These are phyloP conservation scores for Coprinellus aureogranulatus DNA, from an alignment of 768 basidiomycete genomes.

Conservation along the genomic window DNA sequence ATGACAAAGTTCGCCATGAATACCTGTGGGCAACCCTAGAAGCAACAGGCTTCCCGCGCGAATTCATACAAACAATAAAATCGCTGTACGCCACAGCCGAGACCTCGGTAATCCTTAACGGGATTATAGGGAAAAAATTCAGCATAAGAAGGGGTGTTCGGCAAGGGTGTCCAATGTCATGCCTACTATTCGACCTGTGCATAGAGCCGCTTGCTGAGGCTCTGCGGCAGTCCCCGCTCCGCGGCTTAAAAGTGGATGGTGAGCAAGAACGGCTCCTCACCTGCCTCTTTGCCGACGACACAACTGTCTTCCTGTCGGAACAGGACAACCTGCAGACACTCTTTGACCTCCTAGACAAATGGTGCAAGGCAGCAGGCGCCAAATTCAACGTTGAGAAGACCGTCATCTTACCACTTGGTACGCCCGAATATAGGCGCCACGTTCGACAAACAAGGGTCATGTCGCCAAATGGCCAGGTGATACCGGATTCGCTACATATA, in stretches of 20 bases:
- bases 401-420: constrained; percentile 37
- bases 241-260: constrained; percentile 18
- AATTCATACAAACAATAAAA: constrained; percentile 26
- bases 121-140: constrained; percentile 21
- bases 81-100: constrained; percentile 27
- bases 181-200: constrained; percentile 39
- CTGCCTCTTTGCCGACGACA: constrained; percentile 41
- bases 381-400: constrained; percentile 44
- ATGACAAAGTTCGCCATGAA: constrained; percentile 33
- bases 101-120: constrained; percentile 33
- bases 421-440: constrained; percentile 26
- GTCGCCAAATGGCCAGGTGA: background rate
- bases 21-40: constrained; percentile 28
- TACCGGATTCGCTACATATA: constrained; percentile 25
- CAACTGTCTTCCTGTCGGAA: constrained; percentile 31
- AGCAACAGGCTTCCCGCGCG: constrained; percentile 18
- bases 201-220: constrained; percentile 37
- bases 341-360: constrained; percentile 23
- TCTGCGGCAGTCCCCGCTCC: constrained; percentile 28
- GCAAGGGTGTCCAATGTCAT: constrained; percentile 40
- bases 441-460: constrained; percentile 5
- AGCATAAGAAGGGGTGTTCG: constrained; percentile 27
- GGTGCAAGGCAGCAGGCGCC: constrained; percentile 40
- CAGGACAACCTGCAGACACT: constrained; percentile 26
- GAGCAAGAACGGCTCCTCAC: background rate